Evolutionary conservation across 225 moss, liverwort and hornwort genomes (phyloP), one percentile per base, ranked within the genome.

Genomic region (Sphagnum contortum): DNA sequence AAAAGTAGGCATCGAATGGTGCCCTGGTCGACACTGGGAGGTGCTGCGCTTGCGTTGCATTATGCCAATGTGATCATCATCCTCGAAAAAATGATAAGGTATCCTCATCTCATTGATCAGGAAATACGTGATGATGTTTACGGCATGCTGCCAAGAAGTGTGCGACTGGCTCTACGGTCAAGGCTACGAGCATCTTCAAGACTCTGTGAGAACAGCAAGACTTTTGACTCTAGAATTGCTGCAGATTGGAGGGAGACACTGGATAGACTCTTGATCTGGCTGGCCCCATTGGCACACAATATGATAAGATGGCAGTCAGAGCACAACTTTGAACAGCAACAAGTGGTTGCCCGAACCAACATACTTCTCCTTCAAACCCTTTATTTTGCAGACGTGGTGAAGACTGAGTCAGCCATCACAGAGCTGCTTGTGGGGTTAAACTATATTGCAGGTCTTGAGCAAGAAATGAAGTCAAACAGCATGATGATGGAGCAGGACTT

Each of bases 61-160:
- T 98, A 98, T 64, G 91, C 98, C 12, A 98, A 93, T 69, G 89
- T 98, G 70, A 77, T 98, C 12, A 89, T 91, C 50, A 83, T 91
- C 66, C 76, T 93, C 53, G 98, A 98, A 75, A 98, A 91, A 81
- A 93, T 98, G 98, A 85, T 98, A 44, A 83, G 77, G 68, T 82
- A 89, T 69, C 98, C 98, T 59, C 98, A 93, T 64, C 75, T 91
- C 45, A 91, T 93, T 66, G 87, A 90, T 62, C 87, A 84, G 69
- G 98, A 98, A 68, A 85, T 89, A 6, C 85, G 98, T 58, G 98
- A 98, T 63, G 98, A 98, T 67, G 75, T 98, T 59, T 98, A 98
- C 65, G 81, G 87, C 69, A 98, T 98, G 98, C 83, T 98, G 64
- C 93, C 93, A 7, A 93, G 82, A 65, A 83, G 71, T 57, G 89